Conservation (phyloP, 805 yeast genomes). For the Cyberlindnera americana region DNA sequence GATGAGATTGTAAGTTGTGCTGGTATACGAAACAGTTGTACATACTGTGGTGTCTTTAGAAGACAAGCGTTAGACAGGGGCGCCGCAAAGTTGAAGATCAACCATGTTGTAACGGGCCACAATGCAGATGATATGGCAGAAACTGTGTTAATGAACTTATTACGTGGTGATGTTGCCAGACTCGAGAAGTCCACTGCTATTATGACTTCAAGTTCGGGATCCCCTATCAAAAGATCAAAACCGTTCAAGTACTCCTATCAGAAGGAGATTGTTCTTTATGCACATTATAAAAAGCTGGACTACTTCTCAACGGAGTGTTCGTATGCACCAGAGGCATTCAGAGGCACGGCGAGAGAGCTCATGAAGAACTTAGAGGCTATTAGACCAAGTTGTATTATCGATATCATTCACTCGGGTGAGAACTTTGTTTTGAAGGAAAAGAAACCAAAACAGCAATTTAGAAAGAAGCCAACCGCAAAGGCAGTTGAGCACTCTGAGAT, state of each 20-base stretch:
- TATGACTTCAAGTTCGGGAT: slow-evolving; percentile 75
- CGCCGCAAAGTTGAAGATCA: slow-evolving; percentile 77
- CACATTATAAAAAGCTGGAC: slow-evolving; percentile 92
- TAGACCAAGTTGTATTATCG: slow-evolving; percentile 90
- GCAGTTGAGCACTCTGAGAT: slow-evolving; percentile 33
- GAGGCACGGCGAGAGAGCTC: slow-evolving; percentile 94
- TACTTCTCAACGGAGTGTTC: slow-evolving; percentile 97
- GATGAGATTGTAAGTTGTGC: slow-evolving; percentile 95
- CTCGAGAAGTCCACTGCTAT: slow-evolving; percentile 85
- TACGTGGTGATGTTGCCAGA: slow-evolving; percentile 95
- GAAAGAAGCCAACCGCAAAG: slow-evolving; percentile 14
- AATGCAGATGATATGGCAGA: slow-evolving; percentile 99
- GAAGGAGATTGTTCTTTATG: slow-evolving; percentile 95
- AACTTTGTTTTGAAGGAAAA: slow-evolving; percentile 63
- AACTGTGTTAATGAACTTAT: slow-evolving; percentile 89
- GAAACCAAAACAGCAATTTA: slow-evolving; percentile 37
- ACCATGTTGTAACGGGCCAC: slow-evolving; percentile 96
- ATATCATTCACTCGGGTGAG: slow-evolving; percentile 93
- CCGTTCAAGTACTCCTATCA: slow-evolving; percentile 96
- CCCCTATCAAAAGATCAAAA: slow-evolving; percentile 90
- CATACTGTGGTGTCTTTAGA: slow-evolving; percentile 96
- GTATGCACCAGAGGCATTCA: slow-evolving; percentile 96
- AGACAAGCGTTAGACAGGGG: slow-evolving; percentile 97
- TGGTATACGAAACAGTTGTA: slow-evolving; percentile 90
- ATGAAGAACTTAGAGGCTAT: slow-evolving; percentile 87